Evolutionary conservation across 768 basidiomycete genomes (phyloP), one percentile per base, ranked within the genome.

Genomic region (Infundibulicybe gibba): DNA sequence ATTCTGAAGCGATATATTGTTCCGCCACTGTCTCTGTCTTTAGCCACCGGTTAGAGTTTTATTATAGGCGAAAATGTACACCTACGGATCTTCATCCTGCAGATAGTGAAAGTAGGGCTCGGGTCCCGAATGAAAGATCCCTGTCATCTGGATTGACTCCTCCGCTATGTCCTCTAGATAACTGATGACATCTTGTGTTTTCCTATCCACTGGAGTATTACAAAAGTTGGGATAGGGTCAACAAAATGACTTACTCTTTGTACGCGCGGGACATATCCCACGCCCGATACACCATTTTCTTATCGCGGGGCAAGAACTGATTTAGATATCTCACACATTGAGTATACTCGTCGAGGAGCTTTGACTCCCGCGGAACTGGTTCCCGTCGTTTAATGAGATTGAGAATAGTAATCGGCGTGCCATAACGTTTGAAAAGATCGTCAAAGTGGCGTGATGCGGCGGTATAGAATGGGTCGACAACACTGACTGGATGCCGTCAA

Each of bases 261-360:
- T 94, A 91, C 2, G 94, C 93, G 34, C 88, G 77, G 3, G 87
- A 85, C 90, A 98, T 97, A 62, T 99, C 97, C 90, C 93, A 99
- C 12, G 93, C 83, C 37, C 90, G 81, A 60, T 98, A 97, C 12
- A 84, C 74, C 82, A 99, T 91, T 68, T 85, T 84, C 68, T 89
- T 87, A 20, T 75, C 85, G 6, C 74, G 72, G 0, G 97, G 95
- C 11, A 99, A 66, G 65, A 97, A 97, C 61, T 99, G 95, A 52
- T 98, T 98, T 25, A 99, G 75, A 60, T 97, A 99, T 41, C 77
- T 64, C 14, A 97, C 85, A 59, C 97, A 99, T 61, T 94, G 83
- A 0, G 86, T 89, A 57, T 94, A 98, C 60, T 97, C 94, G 13
- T 85, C 83, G 13, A 95, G 67, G 6, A 99, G 70, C 61, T 95